phyloP scores from a whole-genome alignment of 2,329 filamentous ascomycete genomes.

The Coniochaeta pulveracea region DNA sequence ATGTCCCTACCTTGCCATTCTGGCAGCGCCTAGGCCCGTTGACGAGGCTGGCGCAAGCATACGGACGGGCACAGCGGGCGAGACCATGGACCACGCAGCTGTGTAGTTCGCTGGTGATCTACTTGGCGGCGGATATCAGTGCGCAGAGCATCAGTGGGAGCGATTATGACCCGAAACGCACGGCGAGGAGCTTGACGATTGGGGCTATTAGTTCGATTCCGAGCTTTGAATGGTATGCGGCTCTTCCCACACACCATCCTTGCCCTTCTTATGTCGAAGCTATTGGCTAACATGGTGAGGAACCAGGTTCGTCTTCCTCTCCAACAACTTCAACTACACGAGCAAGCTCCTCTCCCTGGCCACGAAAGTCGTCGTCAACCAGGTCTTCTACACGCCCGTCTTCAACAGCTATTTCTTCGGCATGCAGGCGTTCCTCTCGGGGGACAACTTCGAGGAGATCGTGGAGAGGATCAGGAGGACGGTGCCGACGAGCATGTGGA shows the following conservation, averaged over 20 bases:
- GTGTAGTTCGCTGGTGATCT: conserved; percentile 64
- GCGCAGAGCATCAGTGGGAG: conserved; percentile 58
- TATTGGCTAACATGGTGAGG: conserved; percentile 4
- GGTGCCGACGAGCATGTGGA: conserved; percentile 64
- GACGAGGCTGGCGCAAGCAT: conserved; percentile 42
- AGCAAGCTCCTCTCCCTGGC: conserved; percentile 60
- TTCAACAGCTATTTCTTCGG: conserved; percentile 82
- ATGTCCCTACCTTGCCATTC: conserved; percentile 29
- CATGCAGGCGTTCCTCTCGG: conserved; percentile 63
- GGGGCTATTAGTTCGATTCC: conserved; percentile 66
- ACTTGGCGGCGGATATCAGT: conserved; percentile 64
- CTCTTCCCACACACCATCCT: not conserved
- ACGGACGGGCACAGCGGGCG: conserved; percentile 58
- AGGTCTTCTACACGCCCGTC: conserved; percentile 67
- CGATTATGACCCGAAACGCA: conserved; percentile 58
- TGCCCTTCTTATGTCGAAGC: no score
- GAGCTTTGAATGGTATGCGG: conserved; percentile 64
- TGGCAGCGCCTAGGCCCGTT: conserved; percentile 49
- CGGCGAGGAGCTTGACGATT: conserved; percentile 61
- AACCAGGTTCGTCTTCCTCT: conserved; percentile 66
- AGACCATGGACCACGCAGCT: conserved; percentile 74
- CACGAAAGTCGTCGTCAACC: conserved; percentile 72
- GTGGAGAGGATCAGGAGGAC: conserved; percentile 63
- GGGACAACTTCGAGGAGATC: conserved; percentile 51
- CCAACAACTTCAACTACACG: conserved; percentile 71